Evolutionary conservation across 768 basidiomycete genomes (phyloP).

Genomic region (Mrakia blollopis): DNA sequence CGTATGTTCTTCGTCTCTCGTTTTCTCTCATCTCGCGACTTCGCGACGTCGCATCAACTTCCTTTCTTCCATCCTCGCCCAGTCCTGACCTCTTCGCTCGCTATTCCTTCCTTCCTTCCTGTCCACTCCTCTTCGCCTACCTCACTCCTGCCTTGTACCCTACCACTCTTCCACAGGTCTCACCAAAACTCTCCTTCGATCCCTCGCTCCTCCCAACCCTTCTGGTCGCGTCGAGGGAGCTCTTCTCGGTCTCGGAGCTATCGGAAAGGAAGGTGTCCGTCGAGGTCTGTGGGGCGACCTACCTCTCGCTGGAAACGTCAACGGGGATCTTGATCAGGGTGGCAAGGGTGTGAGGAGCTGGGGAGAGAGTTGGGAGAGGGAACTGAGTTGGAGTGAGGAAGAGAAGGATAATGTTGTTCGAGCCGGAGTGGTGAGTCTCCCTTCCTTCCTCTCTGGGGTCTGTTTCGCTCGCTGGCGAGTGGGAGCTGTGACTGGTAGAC

Average conservation of each 20-base stretch:
- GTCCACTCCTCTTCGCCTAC: no score
- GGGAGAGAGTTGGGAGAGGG: constrained; percentile 39
- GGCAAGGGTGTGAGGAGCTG: constrained; percentile 40
- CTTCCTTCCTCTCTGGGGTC: no score
- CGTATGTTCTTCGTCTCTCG: constrained; percentile 35
- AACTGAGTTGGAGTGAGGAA: constrained; percentile 33
- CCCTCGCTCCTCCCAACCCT: constrained; percentile 56
- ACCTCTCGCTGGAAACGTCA: constrained; percentile 59
- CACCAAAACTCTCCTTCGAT: constrained; percentile 86
- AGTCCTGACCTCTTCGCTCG: constrained; percentile 41
- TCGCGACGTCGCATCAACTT: constrained; percentile 3
- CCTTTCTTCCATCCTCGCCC: constrained; percentile 48
- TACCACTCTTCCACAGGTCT: constrained; percentile 83
- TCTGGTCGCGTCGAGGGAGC: constrained; percentile 24
- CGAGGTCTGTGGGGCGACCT: constrained; percentile 84
- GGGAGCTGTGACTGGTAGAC: no score
- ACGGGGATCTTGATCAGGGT: constrained; percentile 51
- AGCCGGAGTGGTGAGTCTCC: constrained; percentile 36
- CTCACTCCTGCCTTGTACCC: no score
- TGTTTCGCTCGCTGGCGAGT: no score
- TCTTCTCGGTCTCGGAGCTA: constrained; percentile 27
- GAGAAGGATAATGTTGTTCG: constrained; percentile 34
- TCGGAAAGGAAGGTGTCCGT: constrained; percentile 48
- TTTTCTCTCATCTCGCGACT: not conserved
- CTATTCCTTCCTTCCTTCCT: not conserved